Percentiles rank a stretch among this genome's conserved stretches.
phyloP scores from a whole-genome alignment of 2,329 filamentous ascomycete genomes.

The Trichophyton equinum region DNA sequence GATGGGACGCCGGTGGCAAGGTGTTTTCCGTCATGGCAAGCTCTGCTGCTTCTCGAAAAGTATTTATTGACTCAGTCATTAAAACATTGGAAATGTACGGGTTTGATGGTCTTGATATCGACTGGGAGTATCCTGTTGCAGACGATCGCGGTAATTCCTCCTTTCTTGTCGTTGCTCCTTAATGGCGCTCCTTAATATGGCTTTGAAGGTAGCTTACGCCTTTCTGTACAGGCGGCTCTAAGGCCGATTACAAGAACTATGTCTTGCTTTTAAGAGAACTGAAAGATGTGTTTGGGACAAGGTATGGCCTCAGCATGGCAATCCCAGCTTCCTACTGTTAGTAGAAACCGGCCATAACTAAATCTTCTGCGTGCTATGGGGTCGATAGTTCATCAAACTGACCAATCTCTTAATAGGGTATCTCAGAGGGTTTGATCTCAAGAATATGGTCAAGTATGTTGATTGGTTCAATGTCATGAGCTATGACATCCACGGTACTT shows the following conservation, averaged over 20 bases:
- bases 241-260: constrained; percentile 9
- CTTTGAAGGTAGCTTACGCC: not conserved
- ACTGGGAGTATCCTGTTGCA: constrained; percentile 20
- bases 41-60: constrained; percentile 7
- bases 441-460: constrained; percentile 13
- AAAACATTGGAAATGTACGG: constrained; percentile 7
- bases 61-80: constrained; percentile 9
- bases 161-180: too few species aligned
- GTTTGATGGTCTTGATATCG: constrained; percentile 13
- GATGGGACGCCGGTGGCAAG: constrained; percentile 9
- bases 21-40: constrained; percentile 17
- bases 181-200: not conserved
- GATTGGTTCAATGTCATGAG: constrained; percentile 22
- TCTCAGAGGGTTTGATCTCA: constrained; percentile 18
- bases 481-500: constrained; percentile 19
- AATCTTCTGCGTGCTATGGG: too few species aligned
- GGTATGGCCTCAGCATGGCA: constrained; percentile 10
- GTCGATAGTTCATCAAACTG: too few species aligned
- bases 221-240: constrained; percentile 18
- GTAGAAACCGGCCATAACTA: not conserved
- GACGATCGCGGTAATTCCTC: constrained; percentile 21
- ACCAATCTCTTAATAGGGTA: constrained; percentile 12
- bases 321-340: constrained; percentile 10
- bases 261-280: constrained; percentile 10
- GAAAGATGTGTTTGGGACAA: constrained; percentile 1